phyloP scores from a whole-genome alignment of 306 rosid species.

The Glycine soja region DNA sequence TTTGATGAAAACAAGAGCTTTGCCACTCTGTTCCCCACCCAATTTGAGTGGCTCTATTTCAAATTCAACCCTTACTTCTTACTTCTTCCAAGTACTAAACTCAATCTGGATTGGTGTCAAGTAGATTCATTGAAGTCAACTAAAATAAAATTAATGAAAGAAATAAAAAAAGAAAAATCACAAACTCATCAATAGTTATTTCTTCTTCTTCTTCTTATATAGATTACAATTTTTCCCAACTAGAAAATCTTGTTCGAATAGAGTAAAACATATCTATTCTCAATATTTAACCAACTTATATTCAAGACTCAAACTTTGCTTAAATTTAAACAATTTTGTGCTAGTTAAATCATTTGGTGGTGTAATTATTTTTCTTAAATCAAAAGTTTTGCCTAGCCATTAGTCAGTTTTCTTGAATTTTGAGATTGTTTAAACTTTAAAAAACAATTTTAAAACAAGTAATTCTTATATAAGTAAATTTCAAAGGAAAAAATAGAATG shows the following conservation, averaged over 20 bases:
- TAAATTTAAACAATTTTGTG: too few species aligned
- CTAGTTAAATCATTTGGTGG: too few species aligned
- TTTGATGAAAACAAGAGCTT: not conserved
- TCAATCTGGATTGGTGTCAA: not conserved
- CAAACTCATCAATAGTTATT: not conserved
- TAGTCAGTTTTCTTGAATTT: not conserved
- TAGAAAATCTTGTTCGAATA: too few species aligned
- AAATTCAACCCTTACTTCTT: not conserved
- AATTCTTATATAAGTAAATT: too few species aligned
- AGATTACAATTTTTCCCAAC: too few species aligned
- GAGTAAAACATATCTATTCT: too few species aligned
- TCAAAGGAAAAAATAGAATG: too few species aligned
- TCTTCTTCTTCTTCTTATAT: too few species aligned
- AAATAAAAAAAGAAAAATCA: not conserved
- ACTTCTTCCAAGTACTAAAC: not conserved
- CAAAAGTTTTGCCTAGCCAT: not conserved
- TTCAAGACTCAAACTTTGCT: too few species aligned
- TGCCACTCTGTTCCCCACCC: conserved; percentile 19
- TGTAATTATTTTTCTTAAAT: not conserved
- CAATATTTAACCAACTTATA: too few species aligned
- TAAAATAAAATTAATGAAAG: not conserved
- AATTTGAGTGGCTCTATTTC: not conserved
- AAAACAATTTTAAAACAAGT: too few species aligned
- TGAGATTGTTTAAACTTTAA: too few species aligned
- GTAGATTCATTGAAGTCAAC: not conserved